phyloP scores from a whole-genome alignment of 2,329 filamentous ascomycete species.

The Fusarium succisae region DNA sequence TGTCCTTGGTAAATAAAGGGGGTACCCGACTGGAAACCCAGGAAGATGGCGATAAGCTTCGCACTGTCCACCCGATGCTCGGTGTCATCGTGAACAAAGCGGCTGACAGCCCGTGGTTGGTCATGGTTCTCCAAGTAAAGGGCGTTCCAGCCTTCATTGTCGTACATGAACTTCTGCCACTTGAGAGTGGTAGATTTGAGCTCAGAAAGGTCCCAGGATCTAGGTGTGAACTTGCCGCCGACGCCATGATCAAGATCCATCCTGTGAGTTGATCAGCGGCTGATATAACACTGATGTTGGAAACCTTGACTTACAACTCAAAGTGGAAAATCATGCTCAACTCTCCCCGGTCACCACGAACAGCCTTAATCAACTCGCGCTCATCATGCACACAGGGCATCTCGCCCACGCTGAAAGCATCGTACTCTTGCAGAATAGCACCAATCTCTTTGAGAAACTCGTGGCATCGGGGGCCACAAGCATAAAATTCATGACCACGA shows the following conservation, averaged over 20 bases:
- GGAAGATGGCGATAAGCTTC: slow-evolving; percentile 68
- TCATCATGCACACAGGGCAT: slow-evolving; percentile 58
- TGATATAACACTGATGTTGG: no score
- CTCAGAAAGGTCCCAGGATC: slow-evolving; percentile 58
- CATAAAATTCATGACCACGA: slow-evolving; percentile 56
- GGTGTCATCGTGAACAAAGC: slow-evolving; percentile 62
- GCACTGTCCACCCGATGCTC: slow-evolving; percentile 59
- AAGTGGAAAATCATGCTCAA: slow-evolving; percentile 80
- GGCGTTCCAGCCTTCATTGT: slow-evolving; percentile 70
- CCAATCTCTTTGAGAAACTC: slow-evolving; percentile 59
- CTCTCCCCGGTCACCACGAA: slow-evolving; percentile 65
- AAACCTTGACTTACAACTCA: slow-evolving; percentile 58
- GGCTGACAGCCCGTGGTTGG: slow-evolving; percentile 67
- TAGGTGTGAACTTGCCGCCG: slow-evolving; percentile 54
- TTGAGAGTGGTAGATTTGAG: slow-evolving; percentile 63
- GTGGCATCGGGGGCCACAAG: slow-evolving; percentile 61
- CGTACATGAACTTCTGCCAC: slow-evolving; percentile 69
- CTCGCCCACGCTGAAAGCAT: slow-evolving; percentile 63
- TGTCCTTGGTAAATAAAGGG: slow-evolving; percentile 76
- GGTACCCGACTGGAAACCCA: slow-evolving; percentile 68
- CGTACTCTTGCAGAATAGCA: slow-evolving; percentile 55
- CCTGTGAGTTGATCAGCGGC: slow-evolving; percentile 39
- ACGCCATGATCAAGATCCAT: slow-evolving; percentile 60
- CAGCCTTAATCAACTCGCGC: slow-evolving; percentile 56
- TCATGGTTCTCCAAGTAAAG: slow-evolving; percentile 75